phyloP scores from a whole-genome alignment of 2,329 filamentous ascomycete species.

The Dactylellina parvicollis region DNA sequence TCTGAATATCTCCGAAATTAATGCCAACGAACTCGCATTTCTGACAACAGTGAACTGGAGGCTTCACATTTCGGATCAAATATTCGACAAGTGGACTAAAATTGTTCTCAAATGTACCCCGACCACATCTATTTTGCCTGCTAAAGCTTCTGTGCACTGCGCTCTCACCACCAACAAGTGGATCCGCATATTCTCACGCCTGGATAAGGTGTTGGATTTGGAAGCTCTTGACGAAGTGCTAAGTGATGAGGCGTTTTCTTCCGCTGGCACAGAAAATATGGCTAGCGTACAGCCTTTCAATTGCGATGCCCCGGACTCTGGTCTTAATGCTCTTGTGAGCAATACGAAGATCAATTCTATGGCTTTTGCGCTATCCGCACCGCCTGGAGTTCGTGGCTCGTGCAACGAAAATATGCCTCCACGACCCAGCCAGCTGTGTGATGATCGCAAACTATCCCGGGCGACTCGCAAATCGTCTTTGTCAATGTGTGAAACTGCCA shows the following conservation, averaged over 20 bases:
- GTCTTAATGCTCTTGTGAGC: background rate
- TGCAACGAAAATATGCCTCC: slow-evolving; percentile 45
- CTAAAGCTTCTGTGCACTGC: slow-evolving; percentile 2
- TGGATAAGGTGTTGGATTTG: slow-evolving; percentile 29
- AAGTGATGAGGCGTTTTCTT: slow-evolving; percentile 9
- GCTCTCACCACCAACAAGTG: slow-evolving; percentile 31
- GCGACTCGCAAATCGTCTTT: slow-evolving; percentile 39
- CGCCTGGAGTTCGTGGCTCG: slow-evolving; percentile 10
- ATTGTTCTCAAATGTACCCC: slow-evolving; percentile 87
- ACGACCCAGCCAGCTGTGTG: background rate
- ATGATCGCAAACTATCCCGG: slow-evolving; percentile 19
- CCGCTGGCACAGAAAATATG: slow-evolving; percentile 8
- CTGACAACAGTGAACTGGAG: slow-evolving; percentile 91
- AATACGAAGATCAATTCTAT: slow-evolving; percentile 30
- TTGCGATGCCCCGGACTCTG: background rate
- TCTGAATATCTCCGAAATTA: slow-evolving; percentile 91
- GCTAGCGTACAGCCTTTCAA: background rate
- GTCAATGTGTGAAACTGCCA: slow-evolving; percentile 43
- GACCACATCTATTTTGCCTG: slow-evolving; percentile 45
- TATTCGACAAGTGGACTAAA: slow-evolving; percentile 93
- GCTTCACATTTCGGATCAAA: slow-evolving; percentile 86
- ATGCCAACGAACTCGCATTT: slow-evolving; percentile 94
- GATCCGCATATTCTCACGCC: slow-evolving; percentile 28
- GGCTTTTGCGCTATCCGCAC: slow-evolving; percentile 40
- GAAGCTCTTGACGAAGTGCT: slow-evolving; percentile 32